Percentiles rank a stretch among this genome's conserved stretches.
Evolutionary conservation across 1,284 basidiomycete species (phyloP).

Genomic region (Phaffia rhodozyma): DNA sequence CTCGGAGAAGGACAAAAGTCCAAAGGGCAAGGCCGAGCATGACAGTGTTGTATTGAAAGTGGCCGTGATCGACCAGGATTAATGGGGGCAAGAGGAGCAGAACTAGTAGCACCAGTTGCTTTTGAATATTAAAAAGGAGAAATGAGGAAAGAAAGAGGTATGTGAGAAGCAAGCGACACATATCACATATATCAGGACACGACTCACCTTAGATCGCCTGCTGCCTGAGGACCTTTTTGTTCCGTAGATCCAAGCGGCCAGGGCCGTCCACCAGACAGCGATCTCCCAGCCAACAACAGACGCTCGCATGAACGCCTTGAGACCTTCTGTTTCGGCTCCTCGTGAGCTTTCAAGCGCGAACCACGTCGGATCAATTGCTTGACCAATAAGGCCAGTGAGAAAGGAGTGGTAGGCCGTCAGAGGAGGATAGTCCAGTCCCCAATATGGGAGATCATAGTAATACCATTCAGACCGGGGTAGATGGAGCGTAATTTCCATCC

Average conservation of each 20-base stretch:
- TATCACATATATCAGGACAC: not conserved
- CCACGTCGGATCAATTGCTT: slow-evolving; percentile 57
- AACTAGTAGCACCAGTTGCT: not conserved
- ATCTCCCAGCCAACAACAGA: slow-evolving; percentile 60
- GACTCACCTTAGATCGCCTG: slow-evolving; percentile 52
- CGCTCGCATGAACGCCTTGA: slow-evolving; percentile 66
- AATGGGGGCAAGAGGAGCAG: slow-evolving; percentile 65
- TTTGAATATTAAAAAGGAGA: not conserved
- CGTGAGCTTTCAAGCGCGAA: slow-evolving; percentile 61
- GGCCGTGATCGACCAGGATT: slow-evolving; percentile 75
- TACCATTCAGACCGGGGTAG: slow-evolving; percentile 69
- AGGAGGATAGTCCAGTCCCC: slow-evolving; percentile 88
- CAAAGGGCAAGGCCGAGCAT: slow-evolving; percentile 72
- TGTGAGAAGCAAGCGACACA: not conserved
- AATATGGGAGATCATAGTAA: slow-evolving; percentile 71
- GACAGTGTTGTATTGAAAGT: slow-evolving; percentile 81
- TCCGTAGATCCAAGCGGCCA: slow-evolving; percentile 36
- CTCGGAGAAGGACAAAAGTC: slow-evolving; percentile 55
- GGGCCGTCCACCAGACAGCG: slow-evolving; percentile 61
- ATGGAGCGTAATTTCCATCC: slow-evolving; percentile 79
- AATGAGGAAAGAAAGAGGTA: not conserved
- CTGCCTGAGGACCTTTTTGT: slow-evolving; percentile 20
- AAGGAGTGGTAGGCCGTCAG: slow-evolving; percentile 78
- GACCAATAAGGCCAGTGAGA: slow-evolving; percentile 57
- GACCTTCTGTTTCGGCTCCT: slow-evolving; percentile 56